A percentile compares a stretch with the other conserved stretches of the same genome.
Evolutionary conservation across 108 stramenopile genomes (phyloP).

Genomic region (Nannochloropsis gaditana): DNA sequence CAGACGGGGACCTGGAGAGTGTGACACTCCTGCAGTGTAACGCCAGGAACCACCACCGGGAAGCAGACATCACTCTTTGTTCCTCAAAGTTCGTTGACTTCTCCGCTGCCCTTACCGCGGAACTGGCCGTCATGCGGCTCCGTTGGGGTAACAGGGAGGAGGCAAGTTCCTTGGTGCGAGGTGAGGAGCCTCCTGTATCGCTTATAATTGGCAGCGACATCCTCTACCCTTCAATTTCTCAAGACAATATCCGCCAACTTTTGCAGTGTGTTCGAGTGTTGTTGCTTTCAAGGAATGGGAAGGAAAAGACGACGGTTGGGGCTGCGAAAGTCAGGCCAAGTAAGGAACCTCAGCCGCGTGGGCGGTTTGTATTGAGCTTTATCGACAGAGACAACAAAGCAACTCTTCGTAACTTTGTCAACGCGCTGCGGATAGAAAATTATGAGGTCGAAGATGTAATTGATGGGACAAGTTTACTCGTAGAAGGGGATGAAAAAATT

Average conservation of each 20-base stretch:
- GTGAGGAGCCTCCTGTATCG: not conserved
- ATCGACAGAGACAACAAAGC: conserved; percentile 3
- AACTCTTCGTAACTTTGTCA: not conserved
- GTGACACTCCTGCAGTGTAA: not conserved
- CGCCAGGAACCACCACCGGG: not conserved
- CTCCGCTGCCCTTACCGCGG: not conserved
- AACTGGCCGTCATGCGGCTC: not conserved
- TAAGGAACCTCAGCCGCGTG: not conserved
- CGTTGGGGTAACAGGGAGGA: not conserved
- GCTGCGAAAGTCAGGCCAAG: no score
- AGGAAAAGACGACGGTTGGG: no score
- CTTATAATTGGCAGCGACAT: conserved; percentile 9
- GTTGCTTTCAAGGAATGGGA: not conserved
- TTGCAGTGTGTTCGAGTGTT: not conserved
- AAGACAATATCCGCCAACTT: not conserved
- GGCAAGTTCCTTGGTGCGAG: not conserved
- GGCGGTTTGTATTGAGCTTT: conserved; percentile 17
- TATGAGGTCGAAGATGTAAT: conserved; percentile 8
- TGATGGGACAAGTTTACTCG: not conserved
- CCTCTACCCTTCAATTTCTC: not conserved
- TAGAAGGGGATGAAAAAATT: conserved; percentile 10
- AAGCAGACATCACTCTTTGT: not conserved
- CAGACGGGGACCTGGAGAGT: not conserved
- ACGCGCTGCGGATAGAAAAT: not conserved
- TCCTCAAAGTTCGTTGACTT: not conserved